Base-by-base conservation (phyloP, 441 rosid species). In the Adansonia grandidieri region DNA sequence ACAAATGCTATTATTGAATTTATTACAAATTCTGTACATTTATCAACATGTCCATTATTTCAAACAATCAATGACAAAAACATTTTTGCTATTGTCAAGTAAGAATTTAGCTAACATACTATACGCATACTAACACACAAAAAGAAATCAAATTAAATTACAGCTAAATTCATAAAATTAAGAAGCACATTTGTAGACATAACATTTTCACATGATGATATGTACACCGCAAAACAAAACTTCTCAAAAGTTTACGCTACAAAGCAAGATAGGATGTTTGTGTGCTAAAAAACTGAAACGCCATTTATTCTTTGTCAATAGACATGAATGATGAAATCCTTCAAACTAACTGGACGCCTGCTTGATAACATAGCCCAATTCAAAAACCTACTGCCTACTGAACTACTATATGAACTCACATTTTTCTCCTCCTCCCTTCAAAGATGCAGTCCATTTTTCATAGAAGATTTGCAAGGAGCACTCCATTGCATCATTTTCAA, bases 41-140 rank as follows among this genome's bases (percentile, higher is more conserved):
- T 22, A 47, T 0, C 9, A 6, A 69, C 19, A 69, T 47, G 17
- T 69, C 17, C 11, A 20, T 22, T 20, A 47, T 24, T 11, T 48
- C 73, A 47, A 69, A 47, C 57, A 69, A 69, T 48, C 54, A 22
- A 69, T 13, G 19, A 24, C 17, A 19, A 45, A 17, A 69, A 69
- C 40, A 45, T 44, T 67, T 14, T 47, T 20, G 17, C 13, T 20
- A 14, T 20, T 47, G n/a, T 20, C 20, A 47, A 22, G 57, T 11
- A 47, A 20, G 73, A 48, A 47, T 47, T 47, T 13, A 67, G 17
- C 17, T 69, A 22, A 10, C 19, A 47, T 47, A 47, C 28, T 9
- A 61, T 61, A 24, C 42, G 24, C 3, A 10, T 20, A n/a, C 61
- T 7, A 2, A 9, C 1, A 22, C 13, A 1, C 42, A 2, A 11